phyloP scores from a whole-genome alignment of 306 rosid genomes.

The Elaeagnus macrophylla region DNA sequence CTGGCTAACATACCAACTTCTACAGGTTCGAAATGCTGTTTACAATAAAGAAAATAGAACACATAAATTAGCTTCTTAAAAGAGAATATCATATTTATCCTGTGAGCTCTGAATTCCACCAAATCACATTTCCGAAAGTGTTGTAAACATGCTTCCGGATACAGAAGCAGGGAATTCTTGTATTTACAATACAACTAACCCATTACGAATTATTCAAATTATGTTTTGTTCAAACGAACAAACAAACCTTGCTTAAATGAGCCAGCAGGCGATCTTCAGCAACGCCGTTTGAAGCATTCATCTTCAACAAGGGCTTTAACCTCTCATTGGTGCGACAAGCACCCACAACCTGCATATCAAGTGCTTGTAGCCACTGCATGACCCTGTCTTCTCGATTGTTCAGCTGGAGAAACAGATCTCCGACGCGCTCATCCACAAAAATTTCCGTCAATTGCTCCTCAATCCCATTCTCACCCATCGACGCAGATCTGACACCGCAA shows the following conservation, averaged over 20 bases:
- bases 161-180: slow-evolving; percentile 14
- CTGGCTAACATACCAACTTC: slow-evolving; percentile 95
- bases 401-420: slow-evolving; percentile 81
- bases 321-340: slow-evolving; percentile 93
- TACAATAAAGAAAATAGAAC: slow-evolving; percentile 6
- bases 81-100: not conserved
- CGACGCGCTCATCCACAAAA: slow-evolving; percentile 59
- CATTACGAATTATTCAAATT: not conserved
- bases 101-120: slow-evolving; percentile 2
- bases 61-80: not conserved
- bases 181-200: not conserved
- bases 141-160: slow-evolving; percentile 15
- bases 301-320: slow-evolving; percentile 83
- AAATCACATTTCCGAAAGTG: slow-evolving; percentile 14
- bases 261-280: slow-evolving; percentile 82
- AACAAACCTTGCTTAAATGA: slow-evolving; percentile 75
- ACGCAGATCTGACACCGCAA: slow-evolving; percentile 26
- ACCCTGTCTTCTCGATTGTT: slow-evolving; percentile 57
- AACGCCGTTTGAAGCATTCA: slow-evolving; percentile 51
- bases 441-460: slow-evolving; percentile 73
- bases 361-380: slow-evolving; percentile 82
- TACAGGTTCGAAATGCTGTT: slow-evolving; percentile 89
- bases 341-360: slow-evolving; percentile 82
- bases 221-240: not conserved
- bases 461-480: slow-evolving; percentile 47